These are phyloP conservation scores for Amphibolis antarctica DNA, from an alignment of 106 monocot genomes.

Conservation along the genomic window DNA sequence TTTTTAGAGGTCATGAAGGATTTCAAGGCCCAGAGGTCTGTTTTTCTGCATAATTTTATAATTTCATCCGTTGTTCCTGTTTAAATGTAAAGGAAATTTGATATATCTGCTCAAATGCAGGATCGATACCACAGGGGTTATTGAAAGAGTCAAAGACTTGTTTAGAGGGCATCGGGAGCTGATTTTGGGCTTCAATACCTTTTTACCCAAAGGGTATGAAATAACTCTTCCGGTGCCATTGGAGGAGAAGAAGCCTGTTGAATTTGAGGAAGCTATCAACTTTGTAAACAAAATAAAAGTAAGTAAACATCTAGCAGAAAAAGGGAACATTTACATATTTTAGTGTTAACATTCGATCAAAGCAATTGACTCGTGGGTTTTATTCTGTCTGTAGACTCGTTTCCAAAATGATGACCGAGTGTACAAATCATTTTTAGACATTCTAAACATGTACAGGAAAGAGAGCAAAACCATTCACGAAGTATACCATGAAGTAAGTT, in stretches of 20 bases:
- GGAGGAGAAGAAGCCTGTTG: constrained; percentile 64
- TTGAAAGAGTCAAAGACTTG: constrained; percentile 56
- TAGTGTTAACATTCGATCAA: not conserved
- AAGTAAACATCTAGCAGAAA: not conserved
- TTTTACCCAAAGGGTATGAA: constrained; percentile 72
- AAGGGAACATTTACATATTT: not conserved
- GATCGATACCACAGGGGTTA: constrained; percentile 45
- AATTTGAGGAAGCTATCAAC: constrained; percentile 64
- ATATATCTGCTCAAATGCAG: constrained; percentile 41
- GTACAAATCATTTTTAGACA: constrained; percentile 92
- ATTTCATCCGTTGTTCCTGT: not conserved
- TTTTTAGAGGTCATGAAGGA: constrained; percentile 86
- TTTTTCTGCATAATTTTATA: not conserved
- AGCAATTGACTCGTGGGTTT: not conserved
- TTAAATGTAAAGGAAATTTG: constrained; percentile 15
- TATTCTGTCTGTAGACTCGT: constrained; percentile 50
- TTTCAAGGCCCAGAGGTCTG: constrained; percentile 80
- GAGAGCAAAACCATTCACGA: constrained; percentile 85
- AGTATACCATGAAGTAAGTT: constrained; percentile 73
- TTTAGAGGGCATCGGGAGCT: constrained; percentile 61
- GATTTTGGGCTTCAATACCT: constrained; percentile 71
- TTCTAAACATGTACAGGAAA: constrained; percentile 91
- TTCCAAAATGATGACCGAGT: constrained; percentile 81
- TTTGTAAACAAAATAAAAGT: constrained; percentile 94
- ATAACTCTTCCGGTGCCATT: constrained; percentile 52